phyloP scores from a whole-genome alignment of 331 rosid species.

The Rosa hybrid region DNA sequence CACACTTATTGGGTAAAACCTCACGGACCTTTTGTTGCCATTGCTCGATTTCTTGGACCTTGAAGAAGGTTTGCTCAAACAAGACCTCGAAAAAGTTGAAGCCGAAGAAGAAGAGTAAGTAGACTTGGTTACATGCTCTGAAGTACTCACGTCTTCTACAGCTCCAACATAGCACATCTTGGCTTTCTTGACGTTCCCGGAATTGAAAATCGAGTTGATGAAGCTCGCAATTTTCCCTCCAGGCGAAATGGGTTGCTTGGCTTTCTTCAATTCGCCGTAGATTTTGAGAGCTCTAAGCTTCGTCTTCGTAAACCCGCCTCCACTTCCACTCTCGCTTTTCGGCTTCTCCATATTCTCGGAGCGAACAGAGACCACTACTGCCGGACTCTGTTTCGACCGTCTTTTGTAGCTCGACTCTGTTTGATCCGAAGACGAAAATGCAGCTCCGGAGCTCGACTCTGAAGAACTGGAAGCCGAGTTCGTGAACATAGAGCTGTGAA shows the following conservation, averaged over 20 bases:
- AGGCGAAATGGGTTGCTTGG: conserved; percentile 82
- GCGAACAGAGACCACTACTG: background rate
- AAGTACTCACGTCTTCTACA: conserved; percentile 56
- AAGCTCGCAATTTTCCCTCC: conserved; percentile 67
- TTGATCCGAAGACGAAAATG: conserved; percentile 60
- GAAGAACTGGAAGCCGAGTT: conserved; percentile 65
- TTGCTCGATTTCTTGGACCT: conserved; percentile 43
- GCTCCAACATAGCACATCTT: conserved; percentile 90
- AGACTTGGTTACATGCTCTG: conserved; percentile 47
- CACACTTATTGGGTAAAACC: conserved; percentile 60
- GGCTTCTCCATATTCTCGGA: conserved; percentile 32
- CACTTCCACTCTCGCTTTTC: conserved; percentile 16
- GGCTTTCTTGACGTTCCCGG: conserved; percentile 73
- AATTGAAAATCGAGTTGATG: conserved; percentile 71
- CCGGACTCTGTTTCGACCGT: conserved; percentile 33
- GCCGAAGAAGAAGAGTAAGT: conserved; percentile 44
- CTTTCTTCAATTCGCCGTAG: conserved; percentile 56
- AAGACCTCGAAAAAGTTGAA: conserved; percentile 55
- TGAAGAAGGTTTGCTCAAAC: conserved; percentile 61
- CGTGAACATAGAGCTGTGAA: conserved; percentile 36
- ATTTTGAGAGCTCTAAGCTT: conserved; percentile 49
- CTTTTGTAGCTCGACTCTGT: conserved; percentile 44
- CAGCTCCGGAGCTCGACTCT: conserved; percentile 62
- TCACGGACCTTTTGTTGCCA: conserved; percentile 48
- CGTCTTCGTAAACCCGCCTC: conserved; percentile 46